Evolutionary conservation across 1,139 yeast genomes (phyloP).

Genomic region (Candida tropicalis): DNA sequence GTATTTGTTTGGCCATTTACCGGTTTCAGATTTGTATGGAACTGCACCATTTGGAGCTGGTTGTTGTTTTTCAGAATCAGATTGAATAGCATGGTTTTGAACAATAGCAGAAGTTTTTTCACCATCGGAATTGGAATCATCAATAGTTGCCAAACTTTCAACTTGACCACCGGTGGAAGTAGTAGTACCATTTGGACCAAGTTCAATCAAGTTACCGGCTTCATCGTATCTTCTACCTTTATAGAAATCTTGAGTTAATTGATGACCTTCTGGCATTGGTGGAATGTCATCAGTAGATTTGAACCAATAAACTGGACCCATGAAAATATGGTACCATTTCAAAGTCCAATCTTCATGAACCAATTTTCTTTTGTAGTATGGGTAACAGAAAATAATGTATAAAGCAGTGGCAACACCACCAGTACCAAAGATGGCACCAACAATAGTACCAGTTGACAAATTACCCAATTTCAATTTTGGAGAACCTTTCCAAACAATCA

Average conservation of each 20-base stretch:
- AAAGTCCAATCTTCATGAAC: constrained; percentile 70
- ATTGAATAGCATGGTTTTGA: constrained; percentile 5
- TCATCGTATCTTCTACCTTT: constrained; percentile 55
- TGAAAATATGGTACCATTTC: constrained; percentile 54
- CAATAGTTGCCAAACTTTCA: constrained; percentile 10
- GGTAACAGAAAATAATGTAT: constrained; percentile 59
- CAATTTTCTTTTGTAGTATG: constrained; percentile 64
- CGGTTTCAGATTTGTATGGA: background rate
- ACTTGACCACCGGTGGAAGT: constrained; percentile 1
- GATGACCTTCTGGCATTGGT: constrained; percentile 64
- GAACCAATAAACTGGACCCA: constrained; percentile 63
- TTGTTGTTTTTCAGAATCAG: constrained; percentile 16
- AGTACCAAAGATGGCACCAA: constrained; percentile 62
- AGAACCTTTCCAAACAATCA: constrained; percentile 72
- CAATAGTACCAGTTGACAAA: constrained; percentile 52
- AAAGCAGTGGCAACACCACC: constrained; percentile 57
- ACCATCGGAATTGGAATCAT: constrained; percentile 13
- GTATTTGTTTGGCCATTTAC: constrained; percentile 33
- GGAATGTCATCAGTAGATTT: constrained; percentile 60
- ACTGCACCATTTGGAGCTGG: constrained; percentile 10
- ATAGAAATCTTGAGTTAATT: constrained; percentile 63
- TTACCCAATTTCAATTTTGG: constrained; percentile 61
- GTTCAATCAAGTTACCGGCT: constrained; percentile 19
- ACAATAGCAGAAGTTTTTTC: constrained; percentile 9
- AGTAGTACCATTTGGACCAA: constrained; percentile 3